These are phyloP conservation scores for Cladophialophora chaetospira DNA, from an alignment of 2,329 filamentous ascomycete species.

Conservation along the genomic window DNA sequence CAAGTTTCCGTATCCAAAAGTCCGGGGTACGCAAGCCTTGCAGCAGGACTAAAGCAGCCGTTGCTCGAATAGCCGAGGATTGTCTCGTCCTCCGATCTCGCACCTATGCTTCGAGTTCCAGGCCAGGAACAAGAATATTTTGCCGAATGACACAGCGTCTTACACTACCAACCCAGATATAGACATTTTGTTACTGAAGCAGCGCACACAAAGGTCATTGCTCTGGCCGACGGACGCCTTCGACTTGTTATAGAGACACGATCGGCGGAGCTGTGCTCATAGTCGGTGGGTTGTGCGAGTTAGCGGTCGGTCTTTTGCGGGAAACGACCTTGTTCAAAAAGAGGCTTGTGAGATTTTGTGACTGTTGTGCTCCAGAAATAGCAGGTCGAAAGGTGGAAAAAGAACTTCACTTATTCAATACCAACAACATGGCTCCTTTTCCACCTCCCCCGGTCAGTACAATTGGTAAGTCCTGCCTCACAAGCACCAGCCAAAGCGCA, in stretches of 20 bases:
- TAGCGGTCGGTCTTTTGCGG: too few species aligned
- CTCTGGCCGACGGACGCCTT: background rate
- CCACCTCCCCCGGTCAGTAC: slow-evolving; percentile 76
- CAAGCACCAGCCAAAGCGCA: background rate
- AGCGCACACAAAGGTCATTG: background rate
- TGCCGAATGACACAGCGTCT: background rate
- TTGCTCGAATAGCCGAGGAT: background rate
- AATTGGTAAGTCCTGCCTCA: slow-evolving; percentile 62
- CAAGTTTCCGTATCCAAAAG: background rate
- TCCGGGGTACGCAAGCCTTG: background rate
- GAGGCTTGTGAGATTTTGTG: too few species aligned
- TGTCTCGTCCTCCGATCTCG: background rate
- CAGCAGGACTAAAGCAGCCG: background rate
- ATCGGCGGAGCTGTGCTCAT: background rate
- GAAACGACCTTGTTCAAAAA: too few species aligned
- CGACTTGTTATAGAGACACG: background rate
- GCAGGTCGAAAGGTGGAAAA: background rate
- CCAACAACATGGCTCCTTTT: slow-evolving; percentile 48
- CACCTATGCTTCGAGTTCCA: background rate
- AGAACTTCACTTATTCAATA: background rate
- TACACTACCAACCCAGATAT: background rate
- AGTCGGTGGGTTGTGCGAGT: too few species aligned
- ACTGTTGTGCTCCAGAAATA: too few species aligned
- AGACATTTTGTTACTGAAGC: background rate
- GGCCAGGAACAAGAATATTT: background rate